Base-by-base conservation (phyloP, 169 alveolate genomes). In the Plasmodium cynomolgi region DNA sequence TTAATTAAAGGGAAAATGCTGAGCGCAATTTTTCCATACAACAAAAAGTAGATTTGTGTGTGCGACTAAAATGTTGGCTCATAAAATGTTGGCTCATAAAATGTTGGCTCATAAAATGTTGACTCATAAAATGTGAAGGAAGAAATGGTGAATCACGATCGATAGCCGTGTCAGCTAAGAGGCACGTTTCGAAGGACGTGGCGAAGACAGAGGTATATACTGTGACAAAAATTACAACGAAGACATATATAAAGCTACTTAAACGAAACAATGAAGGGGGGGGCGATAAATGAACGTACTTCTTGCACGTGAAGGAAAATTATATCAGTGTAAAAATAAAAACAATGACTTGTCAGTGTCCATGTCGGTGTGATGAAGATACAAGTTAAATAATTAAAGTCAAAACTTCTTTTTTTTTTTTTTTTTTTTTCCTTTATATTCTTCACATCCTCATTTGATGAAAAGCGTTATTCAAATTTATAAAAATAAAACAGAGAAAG, bases 341-440 rank as follows among this genome's bases (percentile, higher is more conserved):
- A 29, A 82, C 75, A 50, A 82, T 82, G 79, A 50, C 72, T 68
- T 29, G 77, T 23, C 77, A 68, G 58, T 7, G 54, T 58, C 29
- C 62, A 54, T 29, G 54, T 33, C 26, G 41, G 71, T 39, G 50
- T 29, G 26, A 33, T 26, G 44, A 23, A 26, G 8, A 7, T 31
- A 15, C 56, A 41, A 82, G 39, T 82, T 29, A 82, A 82, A 82
- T 56, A 82, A 82, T 82, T 82, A 82, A 82, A 82, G 33, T 82
- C 33, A 82, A 54, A 82, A 82, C 1, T 82, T 56, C 54, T 54
- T 82, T 80, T 80, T 80, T 80, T 33, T 20, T 81, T 82, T 82
- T 56, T 58, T 20, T 31, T 15, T 5, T 13, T 82, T 20, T 50
- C 29, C 77, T 47, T 58, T 34, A 15, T 56, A 15, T 47, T 50